Evolutionary conservation across 352 stramenopile genomes (phyloP), one percentile per base, ranked within the genome.

Genomic region (Pythium aristosporum): DNA sequence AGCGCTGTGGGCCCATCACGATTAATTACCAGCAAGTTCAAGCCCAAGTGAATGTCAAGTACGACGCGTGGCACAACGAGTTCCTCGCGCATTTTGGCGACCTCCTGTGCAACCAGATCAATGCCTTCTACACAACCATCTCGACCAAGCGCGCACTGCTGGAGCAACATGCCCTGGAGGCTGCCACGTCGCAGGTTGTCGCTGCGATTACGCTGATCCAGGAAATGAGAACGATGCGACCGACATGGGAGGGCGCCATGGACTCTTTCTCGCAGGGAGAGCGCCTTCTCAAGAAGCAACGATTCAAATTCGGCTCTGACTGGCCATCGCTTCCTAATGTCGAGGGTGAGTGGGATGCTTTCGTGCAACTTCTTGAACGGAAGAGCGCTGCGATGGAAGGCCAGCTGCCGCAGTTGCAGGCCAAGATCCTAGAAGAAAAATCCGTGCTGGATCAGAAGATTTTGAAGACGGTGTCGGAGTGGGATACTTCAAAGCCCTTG

Each of bases 11-110:
- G 65, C 96, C 68, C 11, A 84, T 98, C 60, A 67, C 86, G 5
- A 80, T 98, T 18, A 96, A 97, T 72, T 96, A 97, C 58, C 85
- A 97, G 69, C 87, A 97, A 76, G 88, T 97, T 13, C 91, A 97
- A 69, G 86, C 91, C 3, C 83, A 96, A 69, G 88, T 96, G 47
- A 99, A 98, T 65, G 82, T 99, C 41, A 99, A 99, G 73, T 99
- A 99, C 77, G 98, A 99, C 72, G 97, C 96, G 4, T 99, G 97
- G 96, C 97, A 99, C 69, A 99, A 98, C 59, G 96, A 99, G 63
- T 91, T 99, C 48, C 88, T 99, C 39, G 82, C 87, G 11, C 91
- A 96, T 49, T 99, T 99, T 71, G 95, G 91, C 9, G 75, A 92
- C 41, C 85, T 99, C 34, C 74, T 99, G 18, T 87, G 81, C 50